These are phyloP conservation scores for Fusarium sublunatum DNA, from an alignment of 2,329 filamentous ascomycete species.

Conservation along the genomic window DNA sequence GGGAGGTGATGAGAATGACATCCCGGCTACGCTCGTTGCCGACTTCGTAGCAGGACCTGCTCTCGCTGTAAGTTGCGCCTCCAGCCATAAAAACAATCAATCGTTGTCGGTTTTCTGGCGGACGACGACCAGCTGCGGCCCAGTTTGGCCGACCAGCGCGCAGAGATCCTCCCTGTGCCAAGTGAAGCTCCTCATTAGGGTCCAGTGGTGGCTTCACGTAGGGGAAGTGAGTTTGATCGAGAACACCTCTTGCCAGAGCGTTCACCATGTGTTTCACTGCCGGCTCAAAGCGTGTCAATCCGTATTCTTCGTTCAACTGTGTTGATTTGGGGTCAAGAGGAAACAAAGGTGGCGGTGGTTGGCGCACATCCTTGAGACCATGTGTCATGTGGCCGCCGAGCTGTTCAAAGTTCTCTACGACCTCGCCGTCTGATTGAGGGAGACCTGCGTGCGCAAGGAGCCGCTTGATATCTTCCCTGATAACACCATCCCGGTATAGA, in stretches of 20 bases:
- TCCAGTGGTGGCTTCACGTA: conserved; percentile 78
- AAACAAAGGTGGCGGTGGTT: conserved; percentile 75
- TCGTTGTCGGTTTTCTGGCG: conserved; percentile 84
- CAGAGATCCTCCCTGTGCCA: conserved; percentile 76
- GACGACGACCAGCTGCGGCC: conserved; percentile 82
- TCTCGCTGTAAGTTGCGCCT: conserved; percentile 92
- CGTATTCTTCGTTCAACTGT: conserved; percentile 77
- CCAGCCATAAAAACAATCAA: conserved; percentile 96
- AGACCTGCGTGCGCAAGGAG: conserved; percentile 86
- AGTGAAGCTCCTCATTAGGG: conserved; percentile 67
- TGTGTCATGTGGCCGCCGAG: conserved; percentile 80
- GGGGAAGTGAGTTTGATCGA: conserved; percentile 76
- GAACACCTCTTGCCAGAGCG: conserved; percentile 71
- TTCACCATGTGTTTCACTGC: conserved; percentile 87
- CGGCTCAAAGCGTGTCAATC: conserved; percentile 88
- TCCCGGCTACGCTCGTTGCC: conserved; percentile 79
- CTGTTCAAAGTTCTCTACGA: conserved; percentile 81
- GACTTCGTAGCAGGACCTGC: conserved; percentile 88
- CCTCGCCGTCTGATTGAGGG: conserved; percentile 76
- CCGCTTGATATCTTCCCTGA: conserved; percentile 84
- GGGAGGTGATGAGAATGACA: conserved; percentile 87
- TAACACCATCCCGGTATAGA: conserved; percentile 85
- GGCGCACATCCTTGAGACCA: conserved; percentile 79
- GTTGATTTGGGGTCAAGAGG: conserved; percentile 69
- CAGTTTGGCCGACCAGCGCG: conserved; percentile 94